phyloP scores from a whole-genome alignment of 2,329 filamentous ascomycete species.

The Sarocladium oryzae region DNA sequence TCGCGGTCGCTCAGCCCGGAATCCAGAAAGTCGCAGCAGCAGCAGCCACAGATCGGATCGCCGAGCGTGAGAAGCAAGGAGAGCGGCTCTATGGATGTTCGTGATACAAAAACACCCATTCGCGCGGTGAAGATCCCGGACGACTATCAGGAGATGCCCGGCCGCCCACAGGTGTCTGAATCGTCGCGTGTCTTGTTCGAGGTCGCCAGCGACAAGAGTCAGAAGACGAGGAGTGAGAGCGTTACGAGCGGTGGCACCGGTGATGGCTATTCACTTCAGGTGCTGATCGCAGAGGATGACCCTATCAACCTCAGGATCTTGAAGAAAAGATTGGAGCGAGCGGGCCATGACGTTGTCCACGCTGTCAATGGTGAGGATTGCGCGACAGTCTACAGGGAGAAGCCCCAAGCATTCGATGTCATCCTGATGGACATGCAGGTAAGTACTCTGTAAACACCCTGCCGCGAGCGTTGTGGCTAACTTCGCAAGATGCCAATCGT shows the following conservation, averaged over 20 bases:
- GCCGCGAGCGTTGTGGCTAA: background rate
- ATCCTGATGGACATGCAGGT: constrained; percentile 93
- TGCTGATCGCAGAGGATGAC: constrained; percentile 82
- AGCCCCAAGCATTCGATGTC: constrained; percentile 60
- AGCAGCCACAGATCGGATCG: constrained; percentile 8
- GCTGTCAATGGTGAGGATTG: constrained; percentile 84
- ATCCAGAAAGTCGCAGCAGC: constrained; percentile 9
- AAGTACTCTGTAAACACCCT: constrained; percentile 23
- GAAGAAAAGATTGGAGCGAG: constrained; percentile 70
- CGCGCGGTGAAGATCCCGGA: constrained; percentile 43
- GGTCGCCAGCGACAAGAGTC: constrained; percentile 16
- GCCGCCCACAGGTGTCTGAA: constrained; percentile 21
- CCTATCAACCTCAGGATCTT: constrained; percentile 80
- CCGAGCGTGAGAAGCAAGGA: constrained; percentile 17
- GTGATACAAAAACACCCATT: constrained; percentile 39
- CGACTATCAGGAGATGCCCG: constrained; percentile 32
- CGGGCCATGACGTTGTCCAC: constrained; percentile 64
- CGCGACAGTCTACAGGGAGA: constrained; percentile 60
- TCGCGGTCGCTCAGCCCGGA: constrained; percentile 14
- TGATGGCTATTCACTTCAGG: constrained; percentile 37
- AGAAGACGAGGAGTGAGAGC: constrained; percentile 17
- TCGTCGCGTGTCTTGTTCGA: constrained; percentile 34
- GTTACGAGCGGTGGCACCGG: constrained; percentile 18
- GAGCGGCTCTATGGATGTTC: constrained; percentile 31
- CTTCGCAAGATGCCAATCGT: constrained; percentile 79